Percentiles rank a stretch among this genome's conserved stretches.
phyloP scores from a whole-genome alignment of 345 rosid species.

The Adansonia digitata region DNA sequence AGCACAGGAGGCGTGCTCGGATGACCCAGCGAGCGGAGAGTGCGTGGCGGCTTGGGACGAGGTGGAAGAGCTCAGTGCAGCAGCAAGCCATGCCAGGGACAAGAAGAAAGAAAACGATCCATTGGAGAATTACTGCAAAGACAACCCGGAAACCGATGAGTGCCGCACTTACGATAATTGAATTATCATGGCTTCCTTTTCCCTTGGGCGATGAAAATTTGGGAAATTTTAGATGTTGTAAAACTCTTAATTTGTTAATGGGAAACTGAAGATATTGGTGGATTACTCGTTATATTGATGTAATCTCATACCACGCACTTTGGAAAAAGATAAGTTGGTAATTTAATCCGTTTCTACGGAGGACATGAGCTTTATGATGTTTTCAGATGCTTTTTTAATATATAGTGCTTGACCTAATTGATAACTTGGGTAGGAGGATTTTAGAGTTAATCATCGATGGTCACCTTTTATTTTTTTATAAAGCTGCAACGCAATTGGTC shows the following conservation, averaged over 20 bases:
- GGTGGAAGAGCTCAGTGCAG: conserved; percentile 99
- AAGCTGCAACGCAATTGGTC: not conserved
- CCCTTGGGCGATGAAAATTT: not conserved
- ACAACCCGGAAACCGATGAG: conserved; percentile 91
- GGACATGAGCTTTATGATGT: no score
- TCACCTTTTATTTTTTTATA: not conserved
- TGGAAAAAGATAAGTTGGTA: not conserved
- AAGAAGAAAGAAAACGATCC: conserved; percentile 76
- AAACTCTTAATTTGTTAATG: not conserved
- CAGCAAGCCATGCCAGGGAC: conserved; percentile 92
- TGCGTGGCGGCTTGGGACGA: conserved; percentile 99
- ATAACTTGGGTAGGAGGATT: no score
- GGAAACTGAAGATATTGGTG: not conserved
- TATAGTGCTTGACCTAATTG: no score
- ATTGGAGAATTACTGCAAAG: conserved; percentile 78
- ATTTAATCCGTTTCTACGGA: no score
- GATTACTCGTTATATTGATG: not conserved
- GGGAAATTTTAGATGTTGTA: not conserved
- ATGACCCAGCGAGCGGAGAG: conserved; percentile 84
- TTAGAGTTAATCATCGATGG: not conserved
- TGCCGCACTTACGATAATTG: conserved; percentile 92
- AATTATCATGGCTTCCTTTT: not conserved
- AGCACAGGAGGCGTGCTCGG: conserved; percentile 76
- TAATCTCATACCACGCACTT: not conserved
- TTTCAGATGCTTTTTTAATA: no score